Base-by-base conservation (phyloP, 2,329 filamentous ascomycete genomes). In the Rosellinia necatrix region DNA sequence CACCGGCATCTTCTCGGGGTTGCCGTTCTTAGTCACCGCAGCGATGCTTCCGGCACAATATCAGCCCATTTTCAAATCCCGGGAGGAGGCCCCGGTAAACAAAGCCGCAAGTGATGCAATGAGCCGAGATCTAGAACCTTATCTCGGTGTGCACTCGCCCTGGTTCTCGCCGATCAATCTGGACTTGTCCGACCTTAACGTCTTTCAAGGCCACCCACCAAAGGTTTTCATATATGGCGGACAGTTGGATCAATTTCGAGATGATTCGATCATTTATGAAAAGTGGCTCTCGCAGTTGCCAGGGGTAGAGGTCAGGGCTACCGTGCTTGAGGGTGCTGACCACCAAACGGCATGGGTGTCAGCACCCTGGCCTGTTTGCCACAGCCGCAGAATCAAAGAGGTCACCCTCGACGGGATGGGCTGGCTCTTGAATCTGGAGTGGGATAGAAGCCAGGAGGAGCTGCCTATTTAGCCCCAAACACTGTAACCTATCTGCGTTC, bases 151-250 rank as follows among this genome's bases (percentile, higher is more conserved):
- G 15, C 34, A 49, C 15, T 49, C 46, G 10, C 46, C 46, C 24
- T 49, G 46, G 46, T 49, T 49, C 25, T 49, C 46, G 24, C 46
- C 46, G 7, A 29, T 49, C 25, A 49, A 49, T 30, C 46, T 49
- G 6, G 30, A 40, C 9, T n/a, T 40, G 7, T 49, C 46, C 12
- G 10, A 49, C 22, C 35, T 19, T 17, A 30, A 22, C 34, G 8
- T 7, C 10, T 12, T 13, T 37, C 44, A 35, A 15, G 8, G 10
- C 22, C 46, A 49, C 13, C 34, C 46, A 30, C 35, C 34, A 3
- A 49, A 49, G 35, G 46, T 49, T 21, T 40, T 30, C 34, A 40
- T 40, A n/a, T 40, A 49, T 27, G 35, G 34, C 19, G 46, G 46
- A 8, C 3, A 40, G 17, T 2, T 49, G 1, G 46, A 49, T 21